phyloP scores from a whole-genome alignment of 805 yeast genomes.

The Hanseniaspora meyeri region DNA sequence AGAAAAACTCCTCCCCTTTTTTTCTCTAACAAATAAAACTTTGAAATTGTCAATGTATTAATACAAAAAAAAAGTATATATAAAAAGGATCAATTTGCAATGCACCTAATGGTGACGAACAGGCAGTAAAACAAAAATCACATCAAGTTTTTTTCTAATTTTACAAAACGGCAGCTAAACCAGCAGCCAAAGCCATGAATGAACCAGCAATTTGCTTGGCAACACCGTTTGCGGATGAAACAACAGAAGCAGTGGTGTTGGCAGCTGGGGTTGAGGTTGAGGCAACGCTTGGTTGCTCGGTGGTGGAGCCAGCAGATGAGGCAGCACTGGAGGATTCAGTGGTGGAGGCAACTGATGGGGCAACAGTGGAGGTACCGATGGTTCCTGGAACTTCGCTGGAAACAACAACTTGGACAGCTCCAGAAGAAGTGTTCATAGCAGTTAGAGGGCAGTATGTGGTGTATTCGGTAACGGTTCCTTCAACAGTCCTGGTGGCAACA shows the following conservation, averaged over 20 bases:
- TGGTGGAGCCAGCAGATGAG: not conserved
- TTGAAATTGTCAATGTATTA: no score
- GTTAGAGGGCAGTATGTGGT: conserved; percentile 28
- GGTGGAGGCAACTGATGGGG: not conserved
- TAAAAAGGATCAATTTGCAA: no score
- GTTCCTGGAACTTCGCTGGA: not conserved
- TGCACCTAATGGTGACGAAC: no score
- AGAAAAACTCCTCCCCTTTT: no score
- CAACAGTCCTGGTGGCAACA: conserved; percentile 26
- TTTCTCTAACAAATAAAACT: no score
- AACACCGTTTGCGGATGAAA: not conserved
- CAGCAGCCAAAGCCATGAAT: conserved; percentile 9
- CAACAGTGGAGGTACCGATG: not conserved
- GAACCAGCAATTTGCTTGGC: conserved; percentile 3
- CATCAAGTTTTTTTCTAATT: not conserved
- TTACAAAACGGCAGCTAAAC: conserved; percentile 4
- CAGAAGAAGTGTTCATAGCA: conserved; percentile 18
- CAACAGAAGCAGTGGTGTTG: not conserved
- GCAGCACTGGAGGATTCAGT: not conserved
- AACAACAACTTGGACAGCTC: conserved; percentile 22
- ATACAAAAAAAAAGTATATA: no score
- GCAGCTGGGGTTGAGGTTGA: not conserved
- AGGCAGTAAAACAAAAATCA: no score
- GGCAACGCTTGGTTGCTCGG: not conserved
- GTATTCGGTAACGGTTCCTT: conserved; percentile 29